Base-by-base conservation (phyloP, 2,329 filamentous ascomycete species). In the Hymenoscyphus occultus region DNA sequence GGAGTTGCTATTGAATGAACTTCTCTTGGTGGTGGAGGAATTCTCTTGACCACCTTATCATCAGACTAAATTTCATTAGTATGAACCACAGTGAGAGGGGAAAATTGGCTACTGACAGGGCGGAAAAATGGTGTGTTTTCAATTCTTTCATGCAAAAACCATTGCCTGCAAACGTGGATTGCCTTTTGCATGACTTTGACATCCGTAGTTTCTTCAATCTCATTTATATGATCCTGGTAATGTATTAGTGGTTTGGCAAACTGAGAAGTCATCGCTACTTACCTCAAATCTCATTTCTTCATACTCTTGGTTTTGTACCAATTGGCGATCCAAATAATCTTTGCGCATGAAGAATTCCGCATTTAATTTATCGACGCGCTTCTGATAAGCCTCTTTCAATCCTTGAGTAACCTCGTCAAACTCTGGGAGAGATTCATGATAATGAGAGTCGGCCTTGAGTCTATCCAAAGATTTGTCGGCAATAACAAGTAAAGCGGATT, bases 351-450 rank as follows among this genome's bases (percentile, higher is more conserved):
- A 39, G n/a, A 60, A 59, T 32, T 67, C 61, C 22, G 19, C 39
- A 7, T 69, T 59, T n/a, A 71, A 42, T 35, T 67, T 59, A 9
- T 68, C 62, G 28, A 63, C 22, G 16, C 62, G 62, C 56, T 70
- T 65, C 10, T 64, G 58, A 63, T 67, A 67, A n/a, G 60, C 56
- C 13, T 66, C 62, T 6, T 72, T 51, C 42, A 76, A 67, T 19
- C 57, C 61, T 6, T 67, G 57, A 12, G 61, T 69, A 5, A 73
- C 68, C 39, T 66, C 62, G 7, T 68, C 28, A 66, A 69, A 76
- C 60, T 75, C 73, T 0, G 73, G 72, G 35, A 73, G 61, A 39
- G 64, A 67, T 61, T 74, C 69, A 61, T 75, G 69, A 65, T 71
- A 71, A 9, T 68, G 65, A 3, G 70, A 66, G 63, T 75, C 68